These are phyloP conservation scores for Polygonum maritimum DNA, from an alignment of 148 eudicot species.

Conservation along the genomic window DNA sequence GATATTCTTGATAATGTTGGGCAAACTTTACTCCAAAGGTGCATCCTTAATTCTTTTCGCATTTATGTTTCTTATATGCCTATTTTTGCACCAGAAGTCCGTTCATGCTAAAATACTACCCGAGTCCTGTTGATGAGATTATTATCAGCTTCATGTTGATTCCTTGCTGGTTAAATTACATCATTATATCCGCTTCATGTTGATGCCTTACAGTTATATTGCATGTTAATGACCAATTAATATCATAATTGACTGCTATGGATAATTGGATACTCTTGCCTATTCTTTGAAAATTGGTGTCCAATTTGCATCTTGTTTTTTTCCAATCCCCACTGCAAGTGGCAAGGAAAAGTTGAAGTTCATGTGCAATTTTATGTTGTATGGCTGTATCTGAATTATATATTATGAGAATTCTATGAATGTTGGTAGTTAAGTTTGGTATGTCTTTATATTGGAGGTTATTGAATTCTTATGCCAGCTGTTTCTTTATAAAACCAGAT, in stretches of 20 bases:
- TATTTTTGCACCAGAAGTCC: not conserved
- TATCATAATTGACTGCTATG: not conserved
- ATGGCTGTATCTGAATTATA: not conserved
- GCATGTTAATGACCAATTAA: not conserved
- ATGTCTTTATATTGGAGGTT: not conserved
- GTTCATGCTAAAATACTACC: not conserved
- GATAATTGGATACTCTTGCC: not conserved
- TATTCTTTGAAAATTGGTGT: not conserved
- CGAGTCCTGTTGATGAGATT: not conserved
- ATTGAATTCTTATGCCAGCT: not conserved
- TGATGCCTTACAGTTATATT: not conserved
- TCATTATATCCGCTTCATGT: not conserved
- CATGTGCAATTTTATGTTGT: not conserved
- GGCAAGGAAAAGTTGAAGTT: not conserved
- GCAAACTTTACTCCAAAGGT: conserved; percentile 80
- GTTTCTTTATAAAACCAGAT: not conserved
- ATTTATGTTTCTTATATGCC: not conserved
- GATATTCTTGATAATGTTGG: conserved; percentile 82
- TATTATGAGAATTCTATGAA: not conserved
- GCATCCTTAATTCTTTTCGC: conserved; percentile 3
- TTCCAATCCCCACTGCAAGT: not conserved
- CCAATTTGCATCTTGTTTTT: not conserved
- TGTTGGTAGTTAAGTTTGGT: not conserved
- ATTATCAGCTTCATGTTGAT: not conserved
- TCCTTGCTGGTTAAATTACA: not conserved